Conservation (phyloP, 2,329 filamentous ascomycete species). For the Fonsecaea pugnacius region DNA sequence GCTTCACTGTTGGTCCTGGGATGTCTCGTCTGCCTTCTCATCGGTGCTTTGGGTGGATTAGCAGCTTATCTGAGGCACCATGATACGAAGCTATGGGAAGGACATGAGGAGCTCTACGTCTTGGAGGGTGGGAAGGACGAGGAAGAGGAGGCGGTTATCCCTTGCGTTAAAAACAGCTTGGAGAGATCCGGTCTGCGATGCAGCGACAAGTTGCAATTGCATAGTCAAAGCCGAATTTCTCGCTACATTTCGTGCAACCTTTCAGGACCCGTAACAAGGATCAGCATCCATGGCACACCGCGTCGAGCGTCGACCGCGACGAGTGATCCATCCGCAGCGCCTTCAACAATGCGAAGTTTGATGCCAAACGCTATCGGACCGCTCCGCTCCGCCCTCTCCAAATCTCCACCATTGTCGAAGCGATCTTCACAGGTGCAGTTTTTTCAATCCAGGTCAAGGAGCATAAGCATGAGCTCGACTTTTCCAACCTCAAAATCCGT, state of each 20-base stretch:
- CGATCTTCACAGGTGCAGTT: constrained; percentile 9
- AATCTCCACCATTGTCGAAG: constrained; percentile 18
- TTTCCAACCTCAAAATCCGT: constrained; percentile 28
- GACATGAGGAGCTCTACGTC: constrained; percentile 10
- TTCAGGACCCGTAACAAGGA: constrained; percentile 21
- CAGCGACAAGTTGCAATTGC: constrained; percentile 1
- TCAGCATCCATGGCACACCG: constrained; percentile 25
- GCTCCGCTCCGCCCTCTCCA: constrained; percentile 31
- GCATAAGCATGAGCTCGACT: constrained; percentile 1
- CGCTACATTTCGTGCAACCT: constrained; percentile 13
- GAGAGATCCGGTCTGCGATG: neutral
- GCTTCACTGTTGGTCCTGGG: constrained; percentile 22
- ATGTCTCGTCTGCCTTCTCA: constrained; percentile 25
- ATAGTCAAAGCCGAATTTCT: constrained; percentile 11
- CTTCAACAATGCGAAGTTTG: neutral
- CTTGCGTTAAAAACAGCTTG: neutral
- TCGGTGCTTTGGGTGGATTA: constrained; percentile 20
- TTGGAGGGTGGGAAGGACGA: neutral
- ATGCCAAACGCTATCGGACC: constrained; percentile 11
- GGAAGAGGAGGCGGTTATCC: neutral
- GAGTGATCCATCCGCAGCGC: neutral
- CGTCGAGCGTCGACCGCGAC: neutral
- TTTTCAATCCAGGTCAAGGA: constrained; percentile 12
- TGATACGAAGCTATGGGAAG: constrained; percentile 21
- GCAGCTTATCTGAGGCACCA: constrained; percentile 19